A percentile compares a stretch with the other conserved stretches of the same genome.
phyloP scores from a whole-genome alignment of 2,329 filamentous ascomycete species.

The Cladosporium oxysporum region DNA sequence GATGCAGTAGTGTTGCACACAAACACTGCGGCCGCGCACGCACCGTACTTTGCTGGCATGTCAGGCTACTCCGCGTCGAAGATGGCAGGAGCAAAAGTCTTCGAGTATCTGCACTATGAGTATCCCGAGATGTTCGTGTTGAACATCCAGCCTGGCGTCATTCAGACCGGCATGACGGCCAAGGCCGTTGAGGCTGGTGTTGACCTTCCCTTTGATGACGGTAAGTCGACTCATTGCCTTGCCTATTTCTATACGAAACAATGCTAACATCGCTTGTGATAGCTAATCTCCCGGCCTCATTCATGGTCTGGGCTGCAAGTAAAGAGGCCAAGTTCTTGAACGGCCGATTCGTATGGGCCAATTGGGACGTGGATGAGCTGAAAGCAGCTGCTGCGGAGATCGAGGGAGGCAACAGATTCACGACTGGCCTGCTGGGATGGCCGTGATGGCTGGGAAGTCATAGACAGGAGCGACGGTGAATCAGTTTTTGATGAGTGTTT shows the following conservation, averaged over 20 bases:
- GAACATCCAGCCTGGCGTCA: constrained; percentile 45
- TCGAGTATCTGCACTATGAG: constrained; percentile 40
- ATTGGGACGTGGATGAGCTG: constrained; percentile 39
- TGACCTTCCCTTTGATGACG: not conserved
- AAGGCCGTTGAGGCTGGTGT: constrained; percentile 1
- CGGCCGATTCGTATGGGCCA: constrained; percentile 29
- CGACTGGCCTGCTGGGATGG: constrained; percentile 25
- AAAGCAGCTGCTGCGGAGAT: constrained; percentile 28
- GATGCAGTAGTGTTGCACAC: constrained; percentile 21
- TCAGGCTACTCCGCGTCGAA: constrained; percentile 42
- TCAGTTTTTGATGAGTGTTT: not conserved
- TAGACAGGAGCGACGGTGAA: not conserved
- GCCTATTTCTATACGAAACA: not conserved
- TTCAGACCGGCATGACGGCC: constrained; percentile 42
- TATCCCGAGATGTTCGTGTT: constrained; percentile 43
- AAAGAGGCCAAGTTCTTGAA: constrained; percentile 30
- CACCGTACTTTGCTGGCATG: constrained; percentile 26
- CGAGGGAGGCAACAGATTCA: constrained; percentile 23
- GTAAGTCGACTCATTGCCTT: not conserved
- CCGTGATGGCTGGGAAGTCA: not conserved
- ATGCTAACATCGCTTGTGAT: constrained; percentile 7
- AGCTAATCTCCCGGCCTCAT: constrained; percentile 34
- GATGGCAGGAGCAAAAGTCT: constrained; percentile 39
- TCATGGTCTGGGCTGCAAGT: constrained; percentile 39
- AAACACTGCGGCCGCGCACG: constrained; percentile 20